Percentiles rank a stretch among this genome's conserved stretches.
Evolutionary conservation across 345 rosid genomes (phyloP).

Genomic region (Linum tenue): DNA sequence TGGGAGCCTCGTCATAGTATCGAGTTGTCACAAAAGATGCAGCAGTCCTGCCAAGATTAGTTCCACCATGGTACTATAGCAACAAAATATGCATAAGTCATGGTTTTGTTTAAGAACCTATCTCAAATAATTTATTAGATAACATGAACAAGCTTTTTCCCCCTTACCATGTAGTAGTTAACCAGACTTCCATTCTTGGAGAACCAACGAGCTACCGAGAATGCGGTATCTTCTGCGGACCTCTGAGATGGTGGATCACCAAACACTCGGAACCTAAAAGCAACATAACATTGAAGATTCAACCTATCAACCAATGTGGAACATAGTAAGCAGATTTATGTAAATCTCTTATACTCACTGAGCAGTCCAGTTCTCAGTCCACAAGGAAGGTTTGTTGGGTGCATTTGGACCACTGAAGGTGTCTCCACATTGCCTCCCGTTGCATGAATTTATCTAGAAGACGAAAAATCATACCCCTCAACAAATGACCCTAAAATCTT

Average conservation of each 20-base stretch:
- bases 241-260: constrained; percentile 78
- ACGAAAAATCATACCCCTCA: background rate
- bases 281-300: background rate
- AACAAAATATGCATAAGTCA: background rate
- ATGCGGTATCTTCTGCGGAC: constrained; percentile 74
- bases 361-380: constrained; percentile 99
- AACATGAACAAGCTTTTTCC: background rate
- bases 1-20: constrained; percentile 94
- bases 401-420: constrained; percentile 84
- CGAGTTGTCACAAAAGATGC: constrained; percentile 79
- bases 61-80: constrained; percentile 83
- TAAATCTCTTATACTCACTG: constrained; percentile 36
- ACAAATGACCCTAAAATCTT: too few species aligned
- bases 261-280: constrained; percentile 46
- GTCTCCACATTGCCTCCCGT: constrained; percentile 96
- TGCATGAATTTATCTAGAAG: constrained; percentile 77
- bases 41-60: constrained; percentile 75
- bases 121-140: too few species aligned
- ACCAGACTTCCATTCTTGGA: constrained; percentile 70
- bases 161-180: constrained; percentile 86
- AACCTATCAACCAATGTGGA: background rate
- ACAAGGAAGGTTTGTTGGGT: constrained; percentile 63
- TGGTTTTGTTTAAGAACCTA: background rate
- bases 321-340: background rate
- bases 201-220: constrained; percentile 67